Evolutionary conservation across 2,329 filamentous ascomycete species (phyloP).

Genomic region (Fusarium coicis): DNA sequence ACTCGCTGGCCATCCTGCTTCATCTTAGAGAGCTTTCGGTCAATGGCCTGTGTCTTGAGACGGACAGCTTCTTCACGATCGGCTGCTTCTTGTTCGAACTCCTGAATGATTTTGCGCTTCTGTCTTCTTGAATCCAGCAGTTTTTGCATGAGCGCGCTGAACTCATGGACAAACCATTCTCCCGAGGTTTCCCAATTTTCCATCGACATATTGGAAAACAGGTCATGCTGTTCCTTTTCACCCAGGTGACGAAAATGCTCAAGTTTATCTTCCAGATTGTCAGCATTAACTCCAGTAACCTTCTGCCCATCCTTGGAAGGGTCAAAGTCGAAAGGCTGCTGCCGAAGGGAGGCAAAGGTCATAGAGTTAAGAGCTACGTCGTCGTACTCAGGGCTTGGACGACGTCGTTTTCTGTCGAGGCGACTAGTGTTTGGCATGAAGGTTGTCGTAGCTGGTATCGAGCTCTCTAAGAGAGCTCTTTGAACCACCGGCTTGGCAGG

Average conservation of each 20-base stretch:
- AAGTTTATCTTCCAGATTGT: conserved; percentile 60
- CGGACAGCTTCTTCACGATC: conserved; percentile 65
- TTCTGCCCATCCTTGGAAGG: conserved; percentile 58
- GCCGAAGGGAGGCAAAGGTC: conserved; percentile 61
- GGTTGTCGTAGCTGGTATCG: conserved; percentile 36
- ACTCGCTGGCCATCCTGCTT: conserved; percentile 67
- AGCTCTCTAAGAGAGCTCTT: conserved; percentile 38
- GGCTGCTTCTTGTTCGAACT: conserved; percentile 67
- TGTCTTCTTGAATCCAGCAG: conserved; percentile 60
- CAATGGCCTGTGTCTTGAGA: conserved; percentile 64
- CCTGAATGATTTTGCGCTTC: conserved; percentile 61
- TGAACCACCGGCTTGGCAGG: conserved; percentile 28
- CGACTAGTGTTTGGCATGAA: conserved; percentile 5
- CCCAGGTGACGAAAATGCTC: conserved; percentile 60
- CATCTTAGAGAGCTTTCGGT: conserved; percentile 64
- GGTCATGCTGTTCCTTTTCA: conserved; percentile 58
- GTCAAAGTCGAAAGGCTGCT: conserved; percentile 67
- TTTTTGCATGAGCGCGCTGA: conserved; percentile 60
- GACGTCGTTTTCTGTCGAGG: conserved; percentile 55
- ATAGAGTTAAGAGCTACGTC: conserved; percentile 65
- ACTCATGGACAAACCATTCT: conserved; percentile 69
- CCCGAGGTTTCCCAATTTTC: conserved; percentile 69
- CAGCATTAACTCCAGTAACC: conserved; percentile 50
- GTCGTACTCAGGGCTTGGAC: conserved; percentile 64
- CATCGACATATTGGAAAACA: conserved; percentile 65